Base-by-base conservation (phyloP, 2,329 filamentous ascomycete species). In the Blastomyces parvus region DNA sequence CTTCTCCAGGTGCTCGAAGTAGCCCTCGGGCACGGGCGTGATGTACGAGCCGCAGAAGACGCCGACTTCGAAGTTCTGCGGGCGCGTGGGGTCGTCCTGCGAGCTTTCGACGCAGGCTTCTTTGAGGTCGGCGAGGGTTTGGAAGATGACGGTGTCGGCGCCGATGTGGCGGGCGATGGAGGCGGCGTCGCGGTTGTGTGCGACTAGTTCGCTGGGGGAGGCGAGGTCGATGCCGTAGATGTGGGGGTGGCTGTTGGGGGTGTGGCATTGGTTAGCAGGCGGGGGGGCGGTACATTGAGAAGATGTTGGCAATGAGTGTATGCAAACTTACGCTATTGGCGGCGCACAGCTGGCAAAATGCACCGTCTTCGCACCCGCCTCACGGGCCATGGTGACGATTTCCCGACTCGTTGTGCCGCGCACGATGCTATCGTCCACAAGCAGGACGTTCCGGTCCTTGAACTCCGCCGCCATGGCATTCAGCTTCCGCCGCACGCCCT, bases 341-440 rank as follows among this genome's bases (percentile, higher is more conserved):
- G 92, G 92, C 7, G 89, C 85, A 74, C 90, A 96, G 60, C 86
- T 90, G 60, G 88, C 88, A 70, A 97, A 90, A 70, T 91, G 88
- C 60, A 96, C 88, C 73, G 88, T 90, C 69, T 83, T 86, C 1
- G 92, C 92, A 27, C 89, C 89, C 13, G 88, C 87, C 77, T 96
- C 91, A 60, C 88, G 83, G 14, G 89, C 90, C 91, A 96, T 96
- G 63, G 80, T 82, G 38, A 92, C 87, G 66, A 91, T 92, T 73
- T 91, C 89, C 57, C 86, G 81, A 65, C 85, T 88, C 1, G 90
- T 96, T 0, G 89, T 95, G 59, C 91, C 92, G 46, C 92, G 85
- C 4, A 96, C 92, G 64, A 96, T 91, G 69, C 86, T 90, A 77
- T 97, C 93, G 69, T 97, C 93, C 1, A 97, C 89, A 0, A 97